phyloP scores from a whole-genome alignment of 2,329 filamentous ascomycete genomes.

The Fusarium odoratissimum region DNA sequence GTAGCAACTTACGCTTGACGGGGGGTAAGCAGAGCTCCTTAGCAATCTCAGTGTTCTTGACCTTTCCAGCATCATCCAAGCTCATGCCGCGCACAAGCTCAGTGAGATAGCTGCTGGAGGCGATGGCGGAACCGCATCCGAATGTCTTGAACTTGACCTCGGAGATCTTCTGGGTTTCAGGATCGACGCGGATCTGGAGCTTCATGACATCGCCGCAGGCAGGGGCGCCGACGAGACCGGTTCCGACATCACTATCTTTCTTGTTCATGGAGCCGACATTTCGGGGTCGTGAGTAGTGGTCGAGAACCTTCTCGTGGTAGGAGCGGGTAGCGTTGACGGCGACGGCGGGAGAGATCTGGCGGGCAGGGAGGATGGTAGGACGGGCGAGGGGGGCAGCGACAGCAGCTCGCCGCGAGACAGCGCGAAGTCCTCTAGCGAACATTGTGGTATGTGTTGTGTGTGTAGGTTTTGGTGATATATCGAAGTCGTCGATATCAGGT shows the following conservation, averaged over 20 bases:
- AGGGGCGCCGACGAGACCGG: constrained; percentile 88
- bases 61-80: constrained; percentile 88
- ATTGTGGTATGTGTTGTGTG: constrained; percentile 49
- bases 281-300: constrained; percentile 65
- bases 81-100: constrained; percentile 96
- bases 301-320: constrained; percentile 66
- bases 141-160: constrained; percentile 99
- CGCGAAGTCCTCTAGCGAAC: constrained; percentile 60
- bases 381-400: constrained; percentile 54
- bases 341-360: constrained; percentile 56
- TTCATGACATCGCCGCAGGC: constrained; percentile 95
- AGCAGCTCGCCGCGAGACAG: constrained; percentile 57
- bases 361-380: constrained; percentile 53
- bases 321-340: constrained; percentile 57
- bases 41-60: constrained; percentile 98
- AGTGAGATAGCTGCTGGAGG: constrained; percentile 92
- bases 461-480: constrained; percentile 1
- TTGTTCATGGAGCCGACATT: constrained; percentile 73
- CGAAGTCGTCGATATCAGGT: constrained; percentile 6
- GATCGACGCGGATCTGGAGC: constrained; percentile 83
- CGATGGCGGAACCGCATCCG: constrained; percentile 93
- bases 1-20: constrained; percentile 78
- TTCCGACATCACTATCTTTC: constrained; percentile 84
- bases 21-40: constrained; percentile 93
- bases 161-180: constrained; percentile 85